Percentiles rank a stretch among this genome's conserved stretches.
Evolutionary conservation across 1,139 yeast species (phyloP).

Genomic region (Saccharomycopsis hybrid): DNA sequence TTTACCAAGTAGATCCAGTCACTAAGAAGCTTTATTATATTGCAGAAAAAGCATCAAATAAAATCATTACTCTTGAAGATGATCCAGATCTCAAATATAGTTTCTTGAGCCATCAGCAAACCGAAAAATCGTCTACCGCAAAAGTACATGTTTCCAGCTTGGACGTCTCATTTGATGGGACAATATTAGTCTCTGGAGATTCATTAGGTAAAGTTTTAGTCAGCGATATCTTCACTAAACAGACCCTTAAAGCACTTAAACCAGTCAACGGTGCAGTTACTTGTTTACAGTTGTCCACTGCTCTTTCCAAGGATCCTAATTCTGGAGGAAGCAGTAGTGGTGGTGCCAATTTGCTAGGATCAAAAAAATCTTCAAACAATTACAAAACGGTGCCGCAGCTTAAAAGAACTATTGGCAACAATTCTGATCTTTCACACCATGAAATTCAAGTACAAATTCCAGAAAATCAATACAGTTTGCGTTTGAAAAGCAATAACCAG

Average conservation of each 20-base stretch:
- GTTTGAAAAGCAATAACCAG: conserved; percentile 6
- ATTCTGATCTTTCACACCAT: conserved; percentile 40
- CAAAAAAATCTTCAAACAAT: conserved; percentile 21
- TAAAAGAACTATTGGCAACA: conserved; percentile 48
- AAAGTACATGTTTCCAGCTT: conserved; percentile 42
- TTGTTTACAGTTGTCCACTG: conserved; percentile 3
- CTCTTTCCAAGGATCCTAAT: conserved; percentile 2
- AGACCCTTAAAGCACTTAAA: conserved; percentile 60
- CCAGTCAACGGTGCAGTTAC: conserved; percentile 31
- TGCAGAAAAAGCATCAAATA: conserved; percentile 25
- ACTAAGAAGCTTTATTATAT: conserved; percentile 8
- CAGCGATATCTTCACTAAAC: conserved; percentile 72
- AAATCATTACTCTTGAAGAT: conserved; percentile 43
- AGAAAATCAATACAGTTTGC: conserved; percentile 8
- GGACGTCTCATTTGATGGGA: conserved; percentile 68
- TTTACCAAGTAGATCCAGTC: conserved; percentile 34
- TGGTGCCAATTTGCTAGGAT: conserved; percentile 4
- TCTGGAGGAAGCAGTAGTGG: not conserved
- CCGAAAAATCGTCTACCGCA: conserved; percentile 24
- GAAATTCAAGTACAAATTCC: conserved; percentile 42
- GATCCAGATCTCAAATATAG: conserved; percentile 48
- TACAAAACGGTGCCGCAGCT: conserved; percentile 41
- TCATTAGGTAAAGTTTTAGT: conserved; percentile 57
- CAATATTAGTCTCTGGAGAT: conserved; percentile 70
- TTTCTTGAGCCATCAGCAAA: conserved; percentile 50